Conservation (phyloP, 106 monocot genomes). For the Acanthochlamys bracteata region DNA sequence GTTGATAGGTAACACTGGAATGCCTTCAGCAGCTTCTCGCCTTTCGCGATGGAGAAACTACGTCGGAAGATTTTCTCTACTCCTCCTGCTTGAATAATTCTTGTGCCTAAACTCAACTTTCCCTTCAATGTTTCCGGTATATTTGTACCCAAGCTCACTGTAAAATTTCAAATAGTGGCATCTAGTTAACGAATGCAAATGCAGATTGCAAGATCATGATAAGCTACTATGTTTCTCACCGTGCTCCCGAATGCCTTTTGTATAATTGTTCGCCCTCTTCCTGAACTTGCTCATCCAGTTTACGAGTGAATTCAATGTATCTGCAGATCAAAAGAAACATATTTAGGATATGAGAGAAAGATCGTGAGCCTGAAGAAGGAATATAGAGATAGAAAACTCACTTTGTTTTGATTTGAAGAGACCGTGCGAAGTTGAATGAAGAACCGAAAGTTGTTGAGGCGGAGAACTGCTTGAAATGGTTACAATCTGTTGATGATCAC, state of each 20-base stretch:
- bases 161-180: background rate
- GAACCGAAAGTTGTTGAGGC: background rate
- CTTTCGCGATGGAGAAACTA: slow-evolving; percentile 19
- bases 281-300: slow-evolving; percentile 19
- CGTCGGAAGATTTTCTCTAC: slow-evolving; percentile 20
- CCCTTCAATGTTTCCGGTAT: slow-evolving; percentile 16
- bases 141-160: slow-evolving; percentile 30
- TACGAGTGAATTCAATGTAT: background rate
- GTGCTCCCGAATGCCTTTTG: slow-evolving; percentile 8
- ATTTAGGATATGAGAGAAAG: background rate
- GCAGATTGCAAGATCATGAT: too few species aligned
- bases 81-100: slow-evolving; percentile 21
- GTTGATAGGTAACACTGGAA: slow-evolving; percentile 35
- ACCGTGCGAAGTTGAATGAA: slow-evolving; percentile 5
- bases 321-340: slow-evolving; percentile 18
- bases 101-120: slow-evolving; percentile 17
- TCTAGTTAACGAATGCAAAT: background rate
- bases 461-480: slow-evolving; percentile 18
- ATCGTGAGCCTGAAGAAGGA: background rate
- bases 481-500: slow-evolving; percentile 5
- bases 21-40: slow-evolving; percentile 34
- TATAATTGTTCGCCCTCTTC: slow-evolving; percentile 5
- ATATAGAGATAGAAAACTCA: background rate
- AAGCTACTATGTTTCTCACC: slow-evolving; percentile 2
- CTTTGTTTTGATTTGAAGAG: slow-evolving; percentile 12